Base-by-base conservation (phyloP, 2,329 filamentous ascomycete genomes). In the Fusarium irregulare region DNA sequence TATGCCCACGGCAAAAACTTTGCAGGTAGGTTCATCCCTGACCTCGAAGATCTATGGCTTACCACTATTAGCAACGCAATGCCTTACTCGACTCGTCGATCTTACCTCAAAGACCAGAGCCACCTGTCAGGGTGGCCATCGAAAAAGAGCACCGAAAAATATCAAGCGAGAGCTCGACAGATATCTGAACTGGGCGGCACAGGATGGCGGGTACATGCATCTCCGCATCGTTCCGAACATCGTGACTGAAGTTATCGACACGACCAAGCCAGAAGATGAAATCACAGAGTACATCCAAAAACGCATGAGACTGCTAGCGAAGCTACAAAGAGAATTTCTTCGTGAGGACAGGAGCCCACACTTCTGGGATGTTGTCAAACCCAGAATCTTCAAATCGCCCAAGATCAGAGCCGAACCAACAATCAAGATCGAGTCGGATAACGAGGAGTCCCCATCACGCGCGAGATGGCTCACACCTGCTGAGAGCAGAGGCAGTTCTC, bases 171-270 rank as follows among this genome's bases (percentile, higher is more conserved):
- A 77, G 16, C 59, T 84, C 3, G 76, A 78, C 27, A 73, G 71
- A 40, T 83, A 80, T 53, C 51, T 81, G n/a, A 74, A 66, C 21
- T 84, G 82, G 82, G 80, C 82, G 1, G 78, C 80, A n/a, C 75
- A 78, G 16, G 82, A 84, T 37, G 82, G 80, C 20, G 76, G 76
- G 25, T 83, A 80, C 66, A 65, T 69, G 9, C 67, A 78, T 41
- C 72, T 80, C 5, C 72, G 76, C 4, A 75, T 78, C 30, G 73
- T 82, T 4, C 80, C 82, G 14, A 84, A 84, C 60, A 74, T 83
- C 34, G 66, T 80, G 27, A 76, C 77, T 25, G 80, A 81, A 50
- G 67, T 80, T 7, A 70, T 83, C 42, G 77, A 83, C 49, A 76
- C 74, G 0, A 63, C 51, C 6, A 61, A 76, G 59, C 64, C 65